Evolutionary conservation across 148 eudicot genomes (phyloP), one percentile per base, ranked within the genome.

Genomic region (Amaranthus cruentus): DNA sequence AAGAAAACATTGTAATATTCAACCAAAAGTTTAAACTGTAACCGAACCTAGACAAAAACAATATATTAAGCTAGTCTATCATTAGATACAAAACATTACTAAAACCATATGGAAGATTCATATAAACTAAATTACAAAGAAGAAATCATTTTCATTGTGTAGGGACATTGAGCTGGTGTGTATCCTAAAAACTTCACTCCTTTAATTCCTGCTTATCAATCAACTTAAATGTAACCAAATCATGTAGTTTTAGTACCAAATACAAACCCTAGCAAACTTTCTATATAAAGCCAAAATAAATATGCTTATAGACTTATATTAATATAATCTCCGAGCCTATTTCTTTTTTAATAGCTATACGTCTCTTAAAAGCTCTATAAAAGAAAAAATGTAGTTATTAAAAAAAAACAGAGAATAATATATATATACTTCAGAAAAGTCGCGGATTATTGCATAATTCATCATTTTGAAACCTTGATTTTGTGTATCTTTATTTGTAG

Each of bases 161-260:
- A 68, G 70, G 69, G 70, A 9, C 70, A 13, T 28, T 61, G 12
- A 61, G 64, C 1, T 61, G n/a, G 64, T 28, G 70, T 68, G 70
- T 51, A 51, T 9, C 70, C 70, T 51, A 62, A 65, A n/a, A 74
- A 44, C 70, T 28, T 74, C 57, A 53, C 43, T 49, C 49, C 61
- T 54, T 52, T 74, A 28, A 0, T 2, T 47, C 0, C 18, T 62
- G 7, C 7, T 52, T 18, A 50, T 18, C 70, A 68, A 47, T 66
- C 70, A 50, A 50, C 56, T 18, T 9, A 43, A 50, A 49, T 15
- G 13, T 10, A 51, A 68, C 50, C 11, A 7, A 4, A 18, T 50
- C 7, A 28, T 28, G 56, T 51, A 66, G 44, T 68, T 4, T 49
- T 66, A 10, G 48, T 4, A 68, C 56, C 70, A 68, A 68, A 50